These are phyloP conservation scores for Penicillium sp. DNA, from an alignment of 2,329 filamentous ascomycete genomes.

Conservation along the genomic window DNA sequence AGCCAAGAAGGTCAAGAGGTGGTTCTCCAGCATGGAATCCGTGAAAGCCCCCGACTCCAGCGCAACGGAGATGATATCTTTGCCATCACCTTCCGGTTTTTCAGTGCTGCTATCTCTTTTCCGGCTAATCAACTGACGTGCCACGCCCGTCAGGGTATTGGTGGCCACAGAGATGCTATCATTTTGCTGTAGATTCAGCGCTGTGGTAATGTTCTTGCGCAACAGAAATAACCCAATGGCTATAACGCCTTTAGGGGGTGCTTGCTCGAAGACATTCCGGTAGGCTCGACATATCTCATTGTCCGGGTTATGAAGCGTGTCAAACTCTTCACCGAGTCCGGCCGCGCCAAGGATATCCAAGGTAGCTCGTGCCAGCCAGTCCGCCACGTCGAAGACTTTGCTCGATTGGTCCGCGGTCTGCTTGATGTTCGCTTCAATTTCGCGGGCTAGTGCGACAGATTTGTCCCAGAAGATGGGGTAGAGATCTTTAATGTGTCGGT, in stretches of 20 bases:
- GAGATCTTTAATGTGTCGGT: constrained; percentile 5
- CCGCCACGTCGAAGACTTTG: neutral
- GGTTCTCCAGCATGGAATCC: constrained; percentile 61
- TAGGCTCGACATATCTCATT: constrained; percentile 1
- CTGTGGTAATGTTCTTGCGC: neutral
- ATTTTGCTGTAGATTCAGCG: neutral
- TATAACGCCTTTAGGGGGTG: neutral
- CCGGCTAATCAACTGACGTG: neutral
- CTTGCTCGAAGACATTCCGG: constrained; percentile 2
- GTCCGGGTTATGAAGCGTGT: constrained; percentile 1
- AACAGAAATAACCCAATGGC: neutral
- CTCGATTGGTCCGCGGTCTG: neutral
- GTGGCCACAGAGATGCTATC: neutral
- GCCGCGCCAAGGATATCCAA: constrained; percentile 4
- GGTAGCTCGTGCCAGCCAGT: neutral
- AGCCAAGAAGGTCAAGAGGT: constrained; percentile 84
- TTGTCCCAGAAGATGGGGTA: constrained; percentile 6
- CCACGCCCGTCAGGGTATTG: neutral
- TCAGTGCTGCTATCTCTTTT: neutral
- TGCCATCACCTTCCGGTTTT: neutral
- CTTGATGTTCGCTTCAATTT: neutral
- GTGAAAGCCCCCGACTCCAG: neutral
- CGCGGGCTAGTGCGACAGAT: neutral
- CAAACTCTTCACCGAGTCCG: constrained; percentile 3
- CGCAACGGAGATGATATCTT: neutral